A percentile compares a stretch with the other conserved stretches of the same genome.
These are phyloP conservation scores for Casuarina cunninghamiana DNA, from an alignment of 306 rosid species.

Conservation along the genomic window DNA sequence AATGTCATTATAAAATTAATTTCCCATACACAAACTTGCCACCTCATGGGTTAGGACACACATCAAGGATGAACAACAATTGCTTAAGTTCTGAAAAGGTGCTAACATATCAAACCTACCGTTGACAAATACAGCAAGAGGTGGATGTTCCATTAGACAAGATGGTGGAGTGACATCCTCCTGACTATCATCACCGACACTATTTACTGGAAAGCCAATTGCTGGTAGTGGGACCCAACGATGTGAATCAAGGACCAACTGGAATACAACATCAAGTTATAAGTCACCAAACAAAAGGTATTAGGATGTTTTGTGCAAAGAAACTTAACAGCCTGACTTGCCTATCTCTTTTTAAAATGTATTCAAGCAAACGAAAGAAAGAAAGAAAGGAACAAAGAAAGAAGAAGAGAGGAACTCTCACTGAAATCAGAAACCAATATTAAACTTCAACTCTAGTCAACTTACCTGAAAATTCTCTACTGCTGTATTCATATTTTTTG, in stretches of 20 bases:
- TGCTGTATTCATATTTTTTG: slow-evolving; percentile 87
- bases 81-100: slow-evolving; percentile 3
- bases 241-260: slow-evolving; percentile 98
- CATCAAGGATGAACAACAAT: slow-evolving; percentile 17
- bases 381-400: not conserved
- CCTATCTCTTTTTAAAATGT: slow-evolving; percentile 15
- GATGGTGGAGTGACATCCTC: slow-evolving; percentile 95
- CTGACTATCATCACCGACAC: slow-evolving; percentile 67
- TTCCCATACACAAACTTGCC: not conserved
- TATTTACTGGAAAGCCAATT: slow-evolving; percentile 71
- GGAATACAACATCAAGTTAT: slow-evolving; percentile 29
- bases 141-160: slow-evolving; percentile 96
- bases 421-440: slow-evolving; percentile 17
- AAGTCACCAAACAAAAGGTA: slow-evolving; percentile 6
- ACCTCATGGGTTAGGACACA: not conserved
- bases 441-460: slow-evolving; percentile 18
- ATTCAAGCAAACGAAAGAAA: not conserved
- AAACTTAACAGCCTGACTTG: slow-evolving; percentile 19
- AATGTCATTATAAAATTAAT: not conserved
- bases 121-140: slow-evolving; percentile 95
- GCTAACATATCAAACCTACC: slow-evolving; percentile 50
- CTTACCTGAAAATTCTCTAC: slow-evolving; percentile 96
- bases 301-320: slow-evolving; percentile 18
- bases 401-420: slow-evolving; percentile 19
- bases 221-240: slow-evolving; percentile 98